Base-by-base conservation (phyloP, 225 moss, liverwort and hornwort species). In the Polytrichum formosum region DNA sequence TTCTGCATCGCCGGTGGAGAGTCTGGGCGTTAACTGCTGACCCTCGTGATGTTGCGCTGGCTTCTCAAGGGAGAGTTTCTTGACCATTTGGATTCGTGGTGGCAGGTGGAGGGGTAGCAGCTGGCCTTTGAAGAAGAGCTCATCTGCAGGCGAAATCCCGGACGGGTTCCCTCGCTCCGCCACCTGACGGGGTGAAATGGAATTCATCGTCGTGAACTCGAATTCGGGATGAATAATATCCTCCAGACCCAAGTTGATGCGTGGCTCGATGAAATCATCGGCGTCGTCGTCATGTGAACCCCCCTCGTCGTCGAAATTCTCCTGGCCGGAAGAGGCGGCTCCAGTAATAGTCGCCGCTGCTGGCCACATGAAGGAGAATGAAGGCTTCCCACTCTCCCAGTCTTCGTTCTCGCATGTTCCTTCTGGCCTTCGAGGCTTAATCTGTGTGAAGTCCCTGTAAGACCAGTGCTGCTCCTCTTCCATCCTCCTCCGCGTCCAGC, bases 1-100 rank as follows among this genome's bases (percentile, higher is more conserved):
- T 46, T 46, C 46, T 13, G 13, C 4, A 46, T 46, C 4, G 13
- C 13, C 46, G 16, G 46, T 46, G 46, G 46, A 46, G 16, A 46
- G 46, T 46, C 46, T 46, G 46, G 46, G 13, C 37, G 37, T 9
- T 10, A 37, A 37, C 37, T 37, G 37, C 46, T 46, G 46, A 46
- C 46, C 46, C 0, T 46, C 46, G 13, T 46, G 46, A 16, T 46
- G 46, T 46, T 46, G 46, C 46, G 46, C 13, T 13, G 46, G 46
- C 13, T 46, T 46, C 35, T 87, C 87, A 56, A 71, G 65, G 18
- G 81, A 78, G 26, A 87, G 67, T 72, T 87, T 84, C 74, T 87
- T 84, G 74, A 87, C 87, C 87, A 87, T 87, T 54, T 87, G 87
- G 62, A 87, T 83, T 20, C 87, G 83, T 16, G 87, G 87, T 4